Base-by-base conservation (phyloP, 768 basidiomycete species). In the Termitomyces eurrhizus region DNA sequence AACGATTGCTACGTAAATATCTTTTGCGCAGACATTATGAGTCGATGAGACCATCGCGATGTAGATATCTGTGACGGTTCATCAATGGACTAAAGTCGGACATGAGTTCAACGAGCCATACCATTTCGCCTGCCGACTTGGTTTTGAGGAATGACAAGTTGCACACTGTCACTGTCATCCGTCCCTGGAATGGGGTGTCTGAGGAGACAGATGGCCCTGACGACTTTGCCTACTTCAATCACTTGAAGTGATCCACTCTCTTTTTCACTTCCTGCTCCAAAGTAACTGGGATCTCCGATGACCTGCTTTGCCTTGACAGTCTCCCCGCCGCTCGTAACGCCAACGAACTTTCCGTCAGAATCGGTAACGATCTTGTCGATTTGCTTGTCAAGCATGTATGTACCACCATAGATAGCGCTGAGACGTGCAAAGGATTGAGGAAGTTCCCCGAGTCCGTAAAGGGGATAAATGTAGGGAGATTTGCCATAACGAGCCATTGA, bases 401-500 rank as follows among this genome's bases (percentile, higher is more conserved):
- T 99, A 45, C 97, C 97, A 44, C 97, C 97, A 71, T 99, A 98
- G 72, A 99, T 98, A 65, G 97, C 97, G 63, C 92, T 94, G 57
- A 99, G 86, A 68, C 97, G 93, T 8, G 97, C 97, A 71, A 99
- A 99, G 2, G 97, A 93, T 72, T 99, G 97, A 11, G 97, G 97
- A 53, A 99, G 91, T 73, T 99, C 97, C 66, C 97, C 97, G 61
- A 99, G 91, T 64, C 97, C 97, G 74, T 98, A 99, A 42, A 98
- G 83, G 16, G 97, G 97, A 79, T 99, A 99, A 71, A 99, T 97
- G 81, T 99, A 99, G 0, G 97, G 97, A 13, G 97, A 98, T 76
- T 99, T 98, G 67, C 96, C 97, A 75, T 96, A 99, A 54, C 96
- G 90, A 18, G 96, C 94, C 95, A 99, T 98, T 21, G 97, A 98